Evolutionary conservation across 169 alveolate species (phyloP).

Genomic region (Plasmodium cynomolgi): DNA sequence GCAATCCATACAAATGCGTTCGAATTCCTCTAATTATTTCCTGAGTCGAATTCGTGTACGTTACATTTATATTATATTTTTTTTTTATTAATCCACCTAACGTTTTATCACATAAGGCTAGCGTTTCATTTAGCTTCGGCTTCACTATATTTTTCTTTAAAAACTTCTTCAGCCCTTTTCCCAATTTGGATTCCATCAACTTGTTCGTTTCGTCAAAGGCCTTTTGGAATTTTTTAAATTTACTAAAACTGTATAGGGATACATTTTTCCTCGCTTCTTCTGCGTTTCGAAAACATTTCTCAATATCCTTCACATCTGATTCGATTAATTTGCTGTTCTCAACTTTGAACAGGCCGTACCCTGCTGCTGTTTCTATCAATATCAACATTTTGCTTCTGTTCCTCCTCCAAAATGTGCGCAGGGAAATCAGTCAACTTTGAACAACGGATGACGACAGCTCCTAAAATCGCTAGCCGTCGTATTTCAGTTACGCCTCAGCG

Average conservation of each 20-base stretch:
- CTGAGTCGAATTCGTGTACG: slow-evolving; percentile 87
- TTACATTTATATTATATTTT: slow-evolving; percentile 87
- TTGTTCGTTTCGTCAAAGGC: slow-evolving; percentile 84
- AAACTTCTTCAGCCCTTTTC: slow-evolving; percentile 94
- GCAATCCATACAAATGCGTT: slow-evolving; percentile 86
- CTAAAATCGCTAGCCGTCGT: background rate
- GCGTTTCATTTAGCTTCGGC: slow-evolving; percentile 89
- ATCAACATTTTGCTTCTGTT: slow-evolving; percentile 91
- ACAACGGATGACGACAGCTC: background rate
- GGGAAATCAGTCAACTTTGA: background rate
- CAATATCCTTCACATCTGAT: slow-evolving; percentile 89
- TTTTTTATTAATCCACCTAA: slow-evolving; percentile 91
- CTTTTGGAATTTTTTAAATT: slow-evolving; percentile 70
- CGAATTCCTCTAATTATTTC: slow-evolving; percentile 91
- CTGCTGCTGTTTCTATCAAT: slow-evolving; percentile 99
- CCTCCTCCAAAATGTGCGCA: background rate
- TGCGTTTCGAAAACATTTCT: slow-evolving; percentile 88
- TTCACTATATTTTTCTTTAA: slow-evolving; percentile 94
- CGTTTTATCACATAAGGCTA: slow-evolving; percentile 91
- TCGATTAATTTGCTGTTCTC: slow-evolving; percentile 91
- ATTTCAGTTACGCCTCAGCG: background rate
- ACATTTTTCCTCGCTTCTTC: slow-evolving; percentile 89
- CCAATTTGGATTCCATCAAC: slow-evolving; percentile 92
- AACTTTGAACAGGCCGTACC: slow-evolving; percentile 97
- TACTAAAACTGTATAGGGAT: slow-evolving; percentile 65